Conservation (phyloP, 2,329 filamentous ascomycete genomes). For the Zymoseptoria tritici region DNA sequence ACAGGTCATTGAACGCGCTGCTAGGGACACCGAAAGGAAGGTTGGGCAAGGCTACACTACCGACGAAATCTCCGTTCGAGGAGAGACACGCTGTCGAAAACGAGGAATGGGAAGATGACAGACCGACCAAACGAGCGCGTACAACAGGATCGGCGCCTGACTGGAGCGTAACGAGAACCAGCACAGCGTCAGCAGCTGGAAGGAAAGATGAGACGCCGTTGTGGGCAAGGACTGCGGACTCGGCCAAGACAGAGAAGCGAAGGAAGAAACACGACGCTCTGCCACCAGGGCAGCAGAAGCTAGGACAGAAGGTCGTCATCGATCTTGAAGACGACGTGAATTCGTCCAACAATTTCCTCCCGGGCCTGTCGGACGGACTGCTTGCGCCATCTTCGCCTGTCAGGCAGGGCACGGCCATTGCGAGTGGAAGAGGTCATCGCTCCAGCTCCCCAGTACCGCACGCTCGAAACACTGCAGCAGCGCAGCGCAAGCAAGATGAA, state of each 20-base stretch:
- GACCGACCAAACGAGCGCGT: constrained; percentile 35
- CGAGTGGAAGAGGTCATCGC: background rate
- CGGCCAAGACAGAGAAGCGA: constrained; percentile 12
- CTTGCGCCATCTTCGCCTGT: constrained; percentile 18
- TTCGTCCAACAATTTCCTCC: constrained; percentile 18
- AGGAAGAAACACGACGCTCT: constrained; percentile 11
- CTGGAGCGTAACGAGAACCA: constrained; percentile 18
- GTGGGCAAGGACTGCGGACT: constrained; percentile 22
- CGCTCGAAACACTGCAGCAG: background rate
- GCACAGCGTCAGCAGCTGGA: background rate
- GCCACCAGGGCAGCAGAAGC: constrained; percentile 13
- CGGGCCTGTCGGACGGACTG: constrained; percentile 22
- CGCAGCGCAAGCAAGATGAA: background rate
- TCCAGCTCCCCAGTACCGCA: background rate
- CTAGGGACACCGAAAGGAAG: constrained; percentile 59
- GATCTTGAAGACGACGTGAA: constrained; percentile 31
- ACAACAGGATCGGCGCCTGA: constrained; percentile 10
- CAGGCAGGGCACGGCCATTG: constrained; percentile 1
- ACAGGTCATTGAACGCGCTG: constrained; percentile 55
- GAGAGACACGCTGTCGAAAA: constrained; percentile 36
- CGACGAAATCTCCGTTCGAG: constrained; percentile 59
- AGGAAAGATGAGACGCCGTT: constrained; percentile 16
- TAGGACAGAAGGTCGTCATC: constrained; percentile 28
- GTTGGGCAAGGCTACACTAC: constrained; percentile 53
- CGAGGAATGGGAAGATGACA: constrained; percentile 26